Conservation (phyloP, 2,329 filamentous ascomycete species). For the Elsinoe arachidis region DNA sequence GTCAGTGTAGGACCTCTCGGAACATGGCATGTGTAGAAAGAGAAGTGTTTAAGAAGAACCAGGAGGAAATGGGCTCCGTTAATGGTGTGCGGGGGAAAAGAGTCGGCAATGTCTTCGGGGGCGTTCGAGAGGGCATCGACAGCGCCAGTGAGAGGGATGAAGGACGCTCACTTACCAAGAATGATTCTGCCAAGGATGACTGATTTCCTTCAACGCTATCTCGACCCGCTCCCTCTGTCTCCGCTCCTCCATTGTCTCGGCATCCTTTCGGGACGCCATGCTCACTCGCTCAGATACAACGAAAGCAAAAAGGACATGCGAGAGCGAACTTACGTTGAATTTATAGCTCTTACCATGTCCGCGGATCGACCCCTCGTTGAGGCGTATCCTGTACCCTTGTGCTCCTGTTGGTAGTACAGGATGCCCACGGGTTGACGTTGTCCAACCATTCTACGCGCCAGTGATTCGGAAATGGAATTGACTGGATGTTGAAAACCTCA, state of each 20-base stretch:
- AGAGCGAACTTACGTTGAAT: no score
- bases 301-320: not conserved
- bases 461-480: not conserved
- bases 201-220: not conserved
- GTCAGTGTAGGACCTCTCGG: no score
- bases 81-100: no score
- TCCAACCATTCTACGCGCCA: not conserved
- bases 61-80: no score
- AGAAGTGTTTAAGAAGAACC: no score
- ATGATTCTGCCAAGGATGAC: not conserved
- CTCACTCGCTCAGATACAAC: not conserved
- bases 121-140: no score
- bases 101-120: no score
- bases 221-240: not conserved
- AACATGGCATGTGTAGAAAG: no score
- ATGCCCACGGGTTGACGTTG: not conserved
- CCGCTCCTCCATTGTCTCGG: not conserved
- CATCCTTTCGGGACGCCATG: not conserved
- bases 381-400: not conserved
- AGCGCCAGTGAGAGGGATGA: no score
- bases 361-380: no score
- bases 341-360: no score
- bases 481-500: not conserved
- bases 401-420: not conserved
- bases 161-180: not conserved